A percentile compares a stretch with the other conserved stretches of the same genome.
Evolutionary conservation across 139 green algal genomes (phyloP).

Genomic region (Edaphochlamys debaryana): DNA sequence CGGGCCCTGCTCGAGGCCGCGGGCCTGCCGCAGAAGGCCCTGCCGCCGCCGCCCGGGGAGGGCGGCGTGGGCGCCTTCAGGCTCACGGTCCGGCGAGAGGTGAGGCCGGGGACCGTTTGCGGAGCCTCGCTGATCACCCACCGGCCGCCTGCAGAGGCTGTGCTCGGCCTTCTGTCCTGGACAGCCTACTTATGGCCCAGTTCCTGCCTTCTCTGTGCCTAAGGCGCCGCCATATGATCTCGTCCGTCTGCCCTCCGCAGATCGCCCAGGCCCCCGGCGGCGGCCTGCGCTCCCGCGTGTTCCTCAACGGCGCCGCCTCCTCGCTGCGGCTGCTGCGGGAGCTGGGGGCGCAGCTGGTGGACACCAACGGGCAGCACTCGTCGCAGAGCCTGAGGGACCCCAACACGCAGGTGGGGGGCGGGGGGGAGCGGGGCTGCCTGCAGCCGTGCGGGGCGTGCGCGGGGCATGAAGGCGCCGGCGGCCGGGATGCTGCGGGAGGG

Average conservation of each 20-base stretch:
- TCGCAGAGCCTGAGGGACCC: slow-evolving; percentile 58
- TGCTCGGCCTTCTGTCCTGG: not conserved
- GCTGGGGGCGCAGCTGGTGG: slow-evolving; percentile 78
- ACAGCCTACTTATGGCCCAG: too few relatives aligned
- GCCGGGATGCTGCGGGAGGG: too few relatives aligned
- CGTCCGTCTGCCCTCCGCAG: too few relatives aligned
- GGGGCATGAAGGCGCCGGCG: too few relatives aligned
- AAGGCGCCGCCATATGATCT: too few relatives aligned
- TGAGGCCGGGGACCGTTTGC: too few relatives aligned
- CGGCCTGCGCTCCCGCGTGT: slow-evolving; percentile 67
- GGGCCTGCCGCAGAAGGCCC: slow-evolving; percentile 43
- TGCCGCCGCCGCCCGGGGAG: not conserved
- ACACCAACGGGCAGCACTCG: slow-evolving; percentile 89
- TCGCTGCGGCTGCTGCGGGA: slow-evolving; percentile 81
- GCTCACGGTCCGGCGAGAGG: not conserved
- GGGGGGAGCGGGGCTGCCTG: slow-evolving; percentile 3
- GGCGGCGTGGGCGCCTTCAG: not conserved
- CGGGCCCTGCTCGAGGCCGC: slow-evolving; percentile 41
- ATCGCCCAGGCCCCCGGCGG: not conserved
- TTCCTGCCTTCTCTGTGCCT: too few relatives aligned
- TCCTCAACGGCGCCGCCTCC: slow-evolving; percentile 77
- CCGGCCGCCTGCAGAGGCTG: too few relatives aligned
- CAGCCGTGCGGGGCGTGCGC: too few relatives aligned
- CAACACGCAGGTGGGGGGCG: slow-evolving; percentile 53
- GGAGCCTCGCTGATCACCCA: too few relatives aligned